Evolutionary conservation across 208 protist species (phyloP), one percentile per base, ranked within the genome.

Genomic region (Leishmania gerbilli): DNA sequence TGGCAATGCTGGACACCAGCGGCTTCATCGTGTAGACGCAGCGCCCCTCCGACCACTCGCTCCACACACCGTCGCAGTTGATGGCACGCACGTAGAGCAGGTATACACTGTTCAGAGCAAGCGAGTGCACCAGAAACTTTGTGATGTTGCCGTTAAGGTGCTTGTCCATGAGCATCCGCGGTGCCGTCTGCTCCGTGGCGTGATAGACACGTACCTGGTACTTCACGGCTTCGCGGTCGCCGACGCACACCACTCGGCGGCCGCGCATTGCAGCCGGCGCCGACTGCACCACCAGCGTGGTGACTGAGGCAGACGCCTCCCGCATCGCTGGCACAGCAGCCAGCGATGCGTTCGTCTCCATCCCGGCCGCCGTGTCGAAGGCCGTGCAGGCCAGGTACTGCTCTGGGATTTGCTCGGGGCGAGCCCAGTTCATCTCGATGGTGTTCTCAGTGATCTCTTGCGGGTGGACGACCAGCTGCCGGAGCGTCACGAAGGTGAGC

Each of bases 21-120:
- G 90, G 89, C 84, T 92, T 91, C 92, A 98, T 96, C 19, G 96
- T 98, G 87, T 93, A 92, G 15, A 98, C 79, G 79, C 88, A 90
- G 42, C 89, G 89, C 67, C 94, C 88, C 85, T 91, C 89, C 9
- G 93, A 96, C 95, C 96, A 98, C 72, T 90, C 81, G 45, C 95
- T 93, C 94, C 95, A 98, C 81, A 97, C 88, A 1, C 91, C 91
- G n/a, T 87, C 74, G 51, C 79, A 42, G 64, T 96, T 96, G 71
- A 87, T 68, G 15, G 92, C 91, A 19, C 92, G 91, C 51, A 90
- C 88, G 42, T 82, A 86, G 5, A 94, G 80, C 11, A 93, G 74
- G 77, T 97, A 98, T 1, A 88, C 85, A 40, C 88, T 88, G 89
- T 97, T 96, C 24, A 91, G 91, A 47, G 53, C 65, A 27, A 98